Evolutionary conservation across 169 alveolate species (phyloP).

Genomic region (Plasmodium gallinaceum): DNA sequence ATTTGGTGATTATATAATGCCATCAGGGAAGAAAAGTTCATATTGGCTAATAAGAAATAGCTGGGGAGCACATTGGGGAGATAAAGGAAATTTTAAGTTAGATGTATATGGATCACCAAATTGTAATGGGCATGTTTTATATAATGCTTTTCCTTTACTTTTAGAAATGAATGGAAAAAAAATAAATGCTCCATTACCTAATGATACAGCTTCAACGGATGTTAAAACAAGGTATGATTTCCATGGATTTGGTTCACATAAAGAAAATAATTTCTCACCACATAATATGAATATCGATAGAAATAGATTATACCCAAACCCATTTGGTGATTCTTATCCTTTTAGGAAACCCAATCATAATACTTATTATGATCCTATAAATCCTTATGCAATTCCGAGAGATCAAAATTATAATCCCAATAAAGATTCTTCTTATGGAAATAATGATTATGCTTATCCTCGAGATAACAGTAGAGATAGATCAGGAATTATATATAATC

Average conservation of each 20-base stretch:
- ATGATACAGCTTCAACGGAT: slow-evolving; percentile 54
- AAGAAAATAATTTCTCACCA: neutral
- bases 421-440: neutral
- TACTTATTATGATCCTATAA: neutral
- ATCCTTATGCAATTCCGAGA: neutral
- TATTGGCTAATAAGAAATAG: slow-evolving; percentile 69
- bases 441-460: neutral
- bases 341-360: slow-evolving; percentile 2
- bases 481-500: slow-evolving; percentile 15
- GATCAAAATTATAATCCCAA: neutral
- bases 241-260: neutral
- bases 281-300: neutral
- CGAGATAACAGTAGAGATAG: neutral
- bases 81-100: slow-evolving; percentile 49
- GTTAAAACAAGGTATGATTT: slow-evolving; percentile 1
- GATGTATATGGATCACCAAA: slow-evolving; percentile 69
- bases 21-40: slow-evolving; percentile 58
- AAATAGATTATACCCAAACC: slow-evolving; percentile 7
- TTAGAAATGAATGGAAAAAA: slow-evolving; percentile 21
- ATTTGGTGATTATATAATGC: slow-evolving; percentile 72
- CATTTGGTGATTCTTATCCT: neutral
- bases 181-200: slow-evolving; percentile 39
- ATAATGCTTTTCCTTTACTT: slow-evolving; percentile 63
- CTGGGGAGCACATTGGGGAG: slow-evolving; percentile 73
- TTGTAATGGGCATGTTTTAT: slow-evolving; percentile 66